Evolutionary conservation across 208 protist species (phyloP).

Genomic region (Naegleria lovaniensis): DNA sequence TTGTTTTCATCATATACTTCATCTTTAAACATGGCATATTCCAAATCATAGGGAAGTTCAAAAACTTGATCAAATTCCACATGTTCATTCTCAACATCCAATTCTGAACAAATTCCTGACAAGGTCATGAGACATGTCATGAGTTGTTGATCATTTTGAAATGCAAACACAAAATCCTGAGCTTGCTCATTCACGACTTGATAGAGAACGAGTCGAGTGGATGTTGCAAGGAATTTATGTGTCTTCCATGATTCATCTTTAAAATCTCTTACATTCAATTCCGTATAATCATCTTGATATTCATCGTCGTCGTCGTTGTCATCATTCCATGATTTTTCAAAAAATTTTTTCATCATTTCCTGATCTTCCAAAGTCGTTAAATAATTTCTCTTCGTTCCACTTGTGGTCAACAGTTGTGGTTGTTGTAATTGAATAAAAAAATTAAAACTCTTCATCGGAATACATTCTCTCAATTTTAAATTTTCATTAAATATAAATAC

Average conservation of each 20-base stretch:
- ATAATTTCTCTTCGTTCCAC: no score
- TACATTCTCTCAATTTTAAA: background rate
- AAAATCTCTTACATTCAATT: background rate
- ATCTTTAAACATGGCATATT: background rate
- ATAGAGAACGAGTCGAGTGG: background rate
- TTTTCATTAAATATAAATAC: constrained; percentile 5
- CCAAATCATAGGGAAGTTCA: background rate
- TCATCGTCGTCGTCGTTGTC: background rate
- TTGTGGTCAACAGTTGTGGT: background rate
- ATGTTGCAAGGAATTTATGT: background rate
- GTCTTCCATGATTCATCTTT: no score
- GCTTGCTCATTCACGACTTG: background rate
- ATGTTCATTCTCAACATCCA: background rate
- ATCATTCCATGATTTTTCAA: background rate
- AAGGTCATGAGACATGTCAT: background rate
- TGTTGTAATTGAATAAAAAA: background rate
- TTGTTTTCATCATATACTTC: background rate
- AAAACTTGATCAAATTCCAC: background rate
- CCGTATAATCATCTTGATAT: background rate
- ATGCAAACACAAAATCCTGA: background rate
- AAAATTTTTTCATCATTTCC: background rate
- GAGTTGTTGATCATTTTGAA: background rate
- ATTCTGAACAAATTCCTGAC: background rate
- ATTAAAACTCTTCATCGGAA: background rate
- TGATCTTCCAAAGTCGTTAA: no score